Base-by-base conservation (phyloP, 805 yeast species). In the Candida ortonii region DNA sequence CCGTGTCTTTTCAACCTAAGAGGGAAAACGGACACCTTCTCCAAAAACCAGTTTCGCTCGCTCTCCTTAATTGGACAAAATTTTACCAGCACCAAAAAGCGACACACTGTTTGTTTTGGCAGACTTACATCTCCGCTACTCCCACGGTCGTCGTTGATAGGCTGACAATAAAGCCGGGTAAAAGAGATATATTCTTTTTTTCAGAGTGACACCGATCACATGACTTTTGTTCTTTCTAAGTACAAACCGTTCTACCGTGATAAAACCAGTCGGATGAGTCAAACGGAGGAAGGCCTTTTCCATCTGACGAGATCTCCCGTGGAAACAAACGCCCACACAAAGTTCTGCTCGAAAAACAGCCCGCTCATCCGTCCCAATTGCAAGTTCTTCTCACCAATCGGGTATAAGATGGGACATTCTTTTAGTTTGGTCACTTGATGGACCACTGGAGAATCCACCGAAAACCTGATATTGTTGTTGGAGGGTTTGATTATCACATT, bases 241-340 rank as follows among this genome's bases (percentile, higher is more conserved):
- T n/a, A n/a, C n/a, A n/a, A n/a, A n/a, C n/a, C n/a, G n/a, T n/a
- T n/a, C n/a, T n/a, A n/a, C n/a, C n/a, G n/a, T n/a, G n/a, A n/a
- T n/a, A n/a, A n/a, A 21, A 21, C 9, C 12, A 23, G 26, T n/a
- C n/a, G n/a, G 15, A 16, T 12, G 18, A 10, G 11, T 16, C 12
- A 21, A 16, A 17, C 20, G 20, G 25, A 11, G 20, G 20, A 40
- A 16, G 59, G 61, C 34, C 64, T 40, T 23, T 20, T 38, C 80
- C 76, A 65, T 37, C 67, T 50, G 3, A 64, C 39, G 9, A 60
- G 38, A 39, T 65, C 70, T 4, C 70, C 70, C 1, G 64, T 57
- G 7, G 57, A 43, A 5, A 55, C 48, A 38, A 60, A 59, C 1
- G 61, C 61, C 70, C 70, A 65, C 7, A 64, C 52, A 19, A 46